A percentile compares a stretch with the other conserved stretches of the same genome.
Evolutionary conservation across 257 asterid genomes (phyloP).

Genomic region (Scutellaria minor): DNA sequence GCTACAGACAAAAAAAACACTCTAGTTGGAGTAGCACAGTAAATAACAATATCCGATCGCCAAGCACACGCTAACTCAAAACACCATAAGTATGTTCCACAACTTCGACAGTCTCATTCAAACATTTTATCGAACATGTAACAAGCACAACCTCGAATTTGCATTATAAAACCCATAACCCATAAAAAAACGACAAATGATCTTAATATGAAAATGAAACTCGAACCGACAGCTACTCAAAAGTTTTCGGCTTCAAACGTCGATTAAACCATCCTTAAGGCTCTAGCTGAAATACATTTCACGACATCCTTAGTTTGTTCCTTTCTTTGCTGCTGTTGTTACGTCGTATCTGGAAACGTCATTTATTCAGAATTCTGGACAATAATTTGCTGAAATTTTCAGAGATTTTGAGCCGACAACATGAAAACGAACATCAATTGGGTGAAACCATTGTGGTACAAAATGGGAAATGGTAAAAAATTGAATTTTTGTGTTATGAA

Average conservation of each 20-base stretch:
- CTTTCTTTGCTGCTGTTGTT: neutral
- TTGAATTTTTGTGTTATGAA: too few species aligned
- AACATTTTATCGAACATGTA: conserved; percentile 23
- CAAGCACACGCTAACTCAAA: neutral
- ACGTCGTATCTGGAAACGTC: neutral
- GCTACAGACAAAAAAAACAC: neutral
- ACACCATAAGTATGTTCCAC: neutral
- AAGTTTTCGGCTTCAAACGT: conserved; percentile 3
- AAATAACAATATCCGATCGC: conserved; percentile 11
- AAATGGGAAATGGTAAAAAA: too few species aligned
- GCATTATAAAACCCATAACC: neutral
- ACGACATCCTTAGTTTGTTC: neutral
- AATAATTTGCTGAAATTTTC: neutral
- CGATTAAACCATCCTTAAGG: neutral
- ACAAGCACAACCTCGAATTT: conserved; percentile 1
- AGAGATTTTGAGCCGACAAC: conserved; percentile 4
- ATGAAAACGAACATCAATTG: neutral
- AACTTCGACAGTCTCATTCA: neutral
- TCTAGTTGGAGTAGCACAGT: neutral
- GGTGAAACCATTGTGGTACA: neutral
- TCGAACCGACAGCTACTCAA: neutral
- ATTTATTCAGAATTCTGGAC: neutral
- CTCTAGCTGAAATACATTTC: conserved; percentile 15
- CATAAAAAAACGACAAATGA: neutral
- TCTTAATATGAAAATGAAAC: neutral